phyloP scores from a whole-genome alignment of 345 rosid species.

The Leavenworthia alabamica region DNA sequence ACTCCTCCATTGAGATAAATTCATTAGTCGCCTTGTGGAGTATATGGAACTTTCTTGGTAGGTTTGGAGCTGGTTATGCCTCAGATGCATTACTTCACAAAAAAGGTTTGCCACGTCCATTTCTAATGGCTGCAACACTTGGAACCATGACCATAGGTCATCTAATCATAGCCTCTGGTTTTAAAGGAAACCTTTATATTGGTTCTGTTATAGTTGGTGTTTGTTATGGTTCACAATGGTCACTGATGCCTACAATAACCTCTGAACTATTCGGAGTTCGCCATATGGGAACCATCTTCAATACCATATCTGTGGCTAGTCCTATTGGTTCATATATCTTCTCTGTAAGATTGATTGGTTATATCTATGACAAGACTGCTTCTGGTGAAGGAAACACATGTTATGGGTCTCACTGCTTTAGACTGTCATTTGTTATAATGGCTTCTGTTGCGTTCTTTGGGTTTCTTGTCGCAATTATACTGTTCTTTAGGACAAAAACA shows the following conservation, averaged over 20 bases:
- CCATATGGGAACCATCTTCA: conserved; percentile 86
- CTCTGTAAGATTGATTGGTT: conserved; percentile 76
- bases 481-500: conserved; percentile 54
- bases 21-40: conserved; percentile 71
- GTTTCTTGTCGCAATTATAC: conserved; percentile 41
- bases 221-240: conserved; percentile 85
- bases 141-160: conserved; percentile 59
- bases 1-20: conserved; percentile 47
- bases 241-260: conserved; percentile 72
- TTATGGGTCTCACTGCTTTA: conserved; percentile 64
- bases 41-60: conserved; percentile 92
- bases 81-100: conserved; percentile 63
- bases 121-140: conserved; percentile 61
- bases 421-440: conserved; percentile 69
- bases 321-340: conserved; percentile 82
- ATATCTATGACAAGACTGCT: conserved; percentile 57
- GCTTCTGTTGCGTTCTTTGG: conserved; percentile 56
- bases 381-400: conserved; percentile 44
- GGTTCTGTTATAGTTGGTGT: conserved; percentile 72
- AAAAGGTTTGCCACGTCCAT: conserved; percentile 68
- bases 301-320: conserved; percentile 73
- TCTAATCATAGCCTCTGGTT: conserved; percentile 62
- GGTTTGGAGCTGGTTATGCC: conserved; percentile 73
- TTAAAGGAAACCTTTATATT: conserved; percentile 47
- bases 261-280: conserved; percentile 67